A percentile compares a stretch with the other conserved stretches of the same genome.
These are phyloP conservation scores for Ophiobolus disseminans DNA, from an alignment of 2,329 filamentous ascomycete species.

Conservation along the genomic window DNA sequence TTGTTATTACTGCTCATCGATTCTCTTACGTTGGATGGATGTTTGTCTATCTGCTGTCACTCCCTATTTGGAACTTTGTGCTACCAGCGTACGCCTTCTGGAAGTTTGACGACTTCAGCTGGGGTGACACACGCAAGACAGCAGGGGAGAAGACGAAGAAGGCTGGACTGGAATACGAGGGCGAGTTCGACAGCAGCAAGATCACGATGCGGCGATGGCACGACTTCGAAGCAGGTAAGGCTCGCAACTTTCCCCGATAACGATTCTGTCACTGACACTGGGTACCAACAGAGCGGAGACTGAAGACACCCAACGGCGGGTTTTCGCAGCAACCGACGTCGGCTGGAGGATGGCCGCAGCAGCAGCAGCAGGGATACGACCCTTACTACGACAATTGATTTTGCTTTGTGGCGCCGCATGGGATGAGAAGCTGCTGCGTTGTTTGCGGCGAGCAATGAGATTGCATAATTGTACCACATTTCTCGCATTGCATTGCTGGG, in stretches of 20 bases:
- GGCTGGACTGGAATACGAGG: slow-evolving; percentile 84
- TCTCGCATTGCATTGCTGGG: slow-evolving; percentile 37
- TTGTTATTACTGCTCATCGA: slow-evolving; percentile 91
- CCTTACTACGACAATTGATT: slow-evolving; percentile 50
- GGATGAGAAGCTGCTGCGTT: slow-evolving; percentile 26
- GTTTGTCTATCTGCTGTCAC: slow-evolving; percentile 90
- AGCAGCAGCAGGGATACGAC: slow-evolving; percentile 49
- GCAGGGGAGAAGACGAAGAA: slow-evolving; percentile 89
- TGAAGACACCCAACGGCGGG: slow-evolving; percentile 47
- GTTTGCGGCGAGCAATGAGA: slow-evolving; percentile 31
- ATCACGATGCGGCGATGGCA: slow-evolving; percentile 98
- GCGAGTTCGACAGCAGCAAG: slow-evolving; percentile 97
- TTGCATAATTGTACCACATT: slow-evolving; percentile 39
- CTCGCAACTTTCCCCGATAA: slow-evolving; percentile 16
- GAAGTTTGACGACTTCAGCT: slow-evolving; percentile 99
- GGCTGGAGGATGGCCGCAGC: slow-evolving; percentile 43
- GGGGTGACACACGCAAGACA: slow-evolving; percentile 97
- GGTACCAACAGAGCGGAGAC: slow-evolving; percentile 50
- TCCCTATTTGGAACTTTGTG: slow-evolving; percentile 98
- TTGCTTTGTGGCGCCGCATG: slow-evolving; percentile 38
- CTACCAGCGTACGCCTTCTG: slow-evolving; percentile 94
- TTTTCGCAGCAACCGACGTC: slow-evolving; percentile 49
- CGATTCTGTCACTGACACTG: slow-evolving; percentile 35
- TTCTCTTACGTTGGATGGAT: slow-evolving; percentile 95
- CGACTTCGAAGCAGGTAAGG: slow-evolving; percentile 83